Conservation (phyloP, 306 rosid species). For the Pyrus bretschneideri region DNA sequence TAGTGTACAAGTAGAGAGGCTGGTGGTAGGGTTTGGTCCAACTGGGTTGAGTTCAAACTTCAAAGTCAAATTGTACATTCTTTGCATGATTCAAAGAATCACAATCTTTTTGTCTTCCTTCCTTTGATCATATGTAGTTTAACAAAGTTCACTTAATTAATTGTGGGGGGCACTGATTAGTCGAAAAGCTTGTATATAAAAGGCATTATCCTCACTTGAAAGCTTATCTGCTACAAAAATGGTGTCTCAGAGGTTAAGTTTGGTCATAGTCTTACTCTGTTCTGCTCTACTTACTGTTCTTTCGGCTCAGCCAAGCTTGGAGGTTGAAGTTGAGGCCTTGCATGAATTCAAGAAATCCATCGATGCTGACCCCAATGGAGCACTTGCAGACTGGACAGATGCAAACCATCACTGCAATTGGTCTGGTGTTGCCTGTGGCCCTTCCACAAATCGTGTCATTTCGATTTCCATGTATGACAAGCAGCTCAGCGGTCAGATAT, state of each 20-base stretch:
- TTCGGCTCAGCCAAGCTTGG: conserved; percentile 30
- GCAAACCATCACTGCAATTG: conserved; percentile 57
- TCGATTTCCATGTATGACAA: conserved; percentile 40
- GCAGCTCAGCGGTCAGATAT: conserved; percentile 59
- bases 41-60: too few species aligned
- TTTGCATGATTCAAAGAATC: background rate
- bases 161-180: background rate
- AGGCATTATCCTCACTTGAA: background rate
- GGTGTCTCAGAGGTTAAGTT: conserved; percentile 34
- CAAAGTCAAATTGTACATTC: background rate
- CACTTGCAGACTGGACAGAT: conserved; percentile 52
- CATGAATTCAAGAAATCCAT: conserved; percentile 57
- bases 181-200: conserved; percentile 7
- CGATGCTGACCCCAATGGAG: conserved; percentile 41
- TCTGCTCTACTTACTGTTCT: conserved; percentile 19
- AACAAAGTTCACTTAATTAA: too few species aligned
- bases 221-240: conserved; percentile 12
- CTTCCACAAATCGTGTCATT: conserved; percentile 37
- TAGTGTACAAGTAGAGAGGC: too few species aligned
- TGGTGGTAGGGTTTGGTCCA: too few species aligned
- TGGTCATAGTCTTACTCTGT: conserved; percentile 23
- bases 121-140: background rate
- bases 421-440: conserved; percentile 64
- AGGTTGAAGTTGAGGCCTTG: conserved; percentile 58
- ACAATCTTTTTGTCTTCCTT: background rate